Base-by-base conservation (phyloP, 2,329 filamentous ascomycete species). In the Pleomassaria siparia region DNA sequence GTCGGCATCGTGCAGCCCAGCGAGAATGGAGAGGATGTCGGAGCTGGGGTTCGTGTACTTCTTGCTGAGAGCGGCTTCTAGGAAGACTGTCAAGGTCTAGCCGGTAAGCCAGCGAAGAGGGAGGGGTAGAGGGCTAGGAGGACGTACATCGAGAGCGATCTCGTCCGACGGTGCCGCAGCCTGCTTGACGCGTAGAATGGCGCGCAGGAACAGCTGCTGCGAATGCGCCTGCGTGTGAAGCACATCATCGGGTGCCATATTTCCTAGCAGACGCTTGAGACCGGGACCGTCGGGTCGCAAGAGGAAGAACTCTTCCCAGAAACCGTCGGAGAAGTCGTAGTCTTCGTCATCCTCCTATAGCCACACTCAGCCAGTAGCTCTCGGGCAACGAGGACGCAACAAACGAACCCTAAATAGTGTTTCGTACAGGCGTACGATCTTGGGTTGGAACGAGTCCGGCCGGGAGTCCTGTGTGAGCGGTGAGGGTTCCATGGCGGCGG, bases 221-320 rank as follows among this genome's bases (percentile, higher is more conserved):
- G 88, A 89, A 72, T 88, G 86, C 46, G 75, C 70, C 72, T 95
- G 89, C 40, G 89, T 75, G 49, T 86, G 83, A 33, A 96, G 77
- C 53, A 95, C 78, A 59, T 91, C 85, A 56, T 89, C 85, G 5
- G 90, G 82, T 43, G 81, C 80, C 32, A 94, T 76, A n/a, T 80
- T 76, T 54, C 85, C 82, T 51, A 99, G 76, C 40, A 91, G 80
- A 41, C 74, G 76, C 66, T 83, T 81, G 55, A 99, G 75, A 40
- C 84, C 81, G 4, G 77, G 70, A 45, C 83, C 80, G 66, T 96
- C 90, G 18, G 92, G 91, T 54, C 85, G 85, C 49, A 96, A 79
- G 29, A 99, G 80, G 71, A 99, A 99, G 74, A 99, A 91, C 72
- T 96, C 94, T 57, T 84, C 81, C 94, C 94, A 99, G 74, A 96